Evolutionary conservation across 2,329 filamentous ascomycete genomes (phyloP), one percentile per base, ranked within the genome.

Genomic region (Phialocephala sp.): DNA sequence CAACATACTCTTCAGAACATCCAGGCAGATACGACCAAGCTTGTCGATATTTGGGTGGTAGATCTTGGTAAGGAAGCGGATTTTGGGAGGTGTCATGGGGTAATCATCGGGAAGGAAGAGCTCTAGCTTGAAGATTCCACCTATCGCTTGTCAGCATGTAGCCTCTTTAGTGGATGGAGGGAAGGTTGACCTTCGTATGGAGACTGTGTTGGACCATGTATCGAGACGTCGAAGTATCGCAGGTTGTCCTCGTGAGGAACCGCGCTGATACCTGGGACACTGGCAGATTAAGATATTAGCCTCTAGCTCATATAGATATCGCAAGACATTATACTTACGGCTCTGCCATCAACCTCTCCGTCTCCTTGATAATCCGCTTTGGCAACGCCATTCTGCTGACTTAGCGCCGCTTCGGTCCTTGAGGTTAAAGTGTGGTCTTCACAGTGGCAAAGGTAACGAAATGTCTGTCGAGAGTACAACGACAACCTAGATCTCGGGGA

Each of bases 41-140:
- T 96, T 96, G 79, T 99, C 95, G 73, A 99, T 97, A 79, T 99
- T 99, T 60, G 95, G 95, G 79, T 99, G 96, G 81, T 98, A 99
- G 79, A 99, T 98, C 82, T 97, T 97, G 74, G 96, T 99, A 60
- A 99, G 85, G 81, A 99, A 99, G 63, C 95, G 92, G 76, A 99
- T 97, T 84, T 97, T 97, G 55, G 95, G 95, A 62, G 95, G 94
- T 39, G 93, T 97, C 95, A 99, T 99, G 50, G 95, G 95, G 79
- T 99, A 99, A 82, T 99, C 95, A 76, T 99, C 95, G 54, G 96
- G 96, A 27, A 99, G 86, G 79, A 99, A 99, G 22, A 99, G 88
- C 80, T 99, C 95, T 68, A 98, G 90, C 80, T 96, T 94, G 85
- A 99, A 99, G 70, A 97, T 86, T 58, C 96, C 95, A 36, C 76